Base-by-base conservation (phyloP, 257 asterid species). In the Solanum piurae region DNA sequence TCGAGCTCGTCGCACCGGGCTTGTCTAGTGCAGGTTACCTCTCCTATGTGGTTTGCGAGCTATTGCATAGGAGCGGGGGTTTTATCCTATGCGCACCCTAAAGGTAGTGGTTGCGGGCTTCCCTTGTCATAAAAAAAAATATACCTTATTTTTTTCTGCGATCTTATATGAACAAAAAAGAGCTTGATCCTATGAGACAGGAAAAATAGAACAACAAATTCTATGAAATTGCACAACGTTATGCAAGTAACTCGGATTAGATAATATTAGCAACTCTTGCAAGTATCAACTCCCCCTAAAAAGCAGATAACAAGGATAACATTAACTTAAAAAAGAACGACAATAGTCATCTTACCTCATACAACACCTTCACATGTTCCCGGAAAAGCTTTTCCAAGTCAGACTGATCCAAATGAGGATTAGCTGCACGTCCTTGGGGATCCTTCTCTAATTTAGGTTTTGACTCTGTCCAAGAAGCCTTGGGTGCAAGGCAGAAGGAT, bases 391-490 rank as follows among this genome's bases (percentile, higher is more conserved):
- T 97, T 94, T 95, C 99, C 76, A 93, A 79, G 90, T 97, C 98
- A 18, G 98, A 93, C 88, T 93, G 98, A 88, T 96, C 98, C 86
- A 97, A 90, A 80, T 93, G 93, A 66, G 98, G 95, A 92, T 97
- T 94, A 79, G 93, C 95, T 13, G 93, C 92, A 89, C 99, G 99
- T 69, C 98, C 94, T 93, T 97, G 99, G 88, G 99, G 98, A 90
- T 97, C 99, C 94, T 94, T 95, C 90, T 95, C 99, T 94, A 97
- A 87, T 93, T 96, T 97, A 38, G 96, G 87, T 93, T 93, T 97
- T 76, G 98, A 93, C 87, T 95, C 98, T 71, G 98, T 94, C 98
- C 98, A 97, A 89, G 98, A 93, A 46, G 99, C 98, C 99, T 97
- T 83, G 38, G 46, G 83, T 87, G 72, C 83, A 91, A 88, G 27